phyloP scores from a whole-genome alignment of 2,329 filamentous ascomycete genomes.

The Calonectria multiphialidica region DNA sequence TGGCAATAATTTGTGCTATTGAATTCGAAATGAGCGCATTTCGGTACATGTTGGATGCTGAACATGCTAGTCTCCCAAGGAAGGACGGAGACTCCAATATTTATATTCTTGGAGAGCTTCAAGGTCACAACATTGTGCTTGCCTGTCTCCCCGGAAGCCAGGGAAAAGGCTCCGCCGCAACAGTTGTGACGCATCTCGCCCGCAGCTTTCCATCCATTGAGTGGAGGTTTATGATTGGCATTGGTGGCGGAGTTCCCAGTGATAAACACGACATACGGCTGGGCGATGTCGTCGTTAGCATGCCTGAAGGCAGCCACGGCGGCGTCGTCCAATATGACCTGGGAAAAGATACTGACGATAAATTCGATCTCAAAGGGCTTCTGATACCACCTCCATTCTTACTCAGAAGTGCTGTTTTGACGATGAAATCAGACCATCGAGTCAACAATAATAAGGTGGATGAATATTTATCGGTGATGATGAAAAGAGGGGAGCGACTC shows the following conservation, averaged over 20 bases:
- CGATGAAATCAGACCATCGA: conserved; percentile 32
- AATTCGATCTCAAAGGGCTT: conserved; percentile 32
- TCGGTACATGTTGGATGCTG: conserved; percentile 43
- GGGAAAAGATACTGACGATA: conserved; percentile 28
- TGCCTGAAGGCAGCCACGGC: conserved; percentile 16
- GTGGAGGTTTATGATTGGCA: conserved; percentile 43
- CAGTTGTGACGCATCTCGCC: conserved; percentile 37
- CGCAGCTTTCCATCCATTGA: conserved; percentile 41
- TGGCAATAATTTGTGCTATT: conserved; percentile 41
- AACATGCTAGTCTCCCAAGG: conserved; percentile 34
- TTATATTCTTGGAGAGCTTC: conserved; percentile 43
- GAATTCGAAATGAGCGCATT: conserved; percentile 44
- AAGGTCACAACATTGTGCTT: conserved; percentile 42
- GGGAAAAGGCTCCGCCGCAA: conserved; percentile 41
- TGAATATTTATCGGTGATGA: conserved; percentile 4
- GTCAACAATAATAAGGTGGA: conserved; percentile 22
- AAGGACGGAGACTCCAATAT: conserved; percentile 37
- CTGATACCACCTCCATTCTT: conserved; percentile 25
- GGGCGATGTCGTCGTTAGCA: conserved; percentile 38
- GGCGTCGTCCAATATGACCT: conserved; percentile 40
- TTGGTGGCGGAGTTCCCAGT: conserved; percentile 37
- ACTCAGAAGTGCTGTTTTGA: conserved; percentile 28
- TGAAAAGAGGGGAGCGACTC: conserved; percentile 16
- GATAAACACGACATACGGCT: conserved; percentile 45
- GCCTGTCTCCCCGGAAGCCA: conserved; percentile 42